Evolutionary conservation across 1,284 basidiomycete species (phyloP).

Genomic region (Ceratobasidium sp.): DNA sequence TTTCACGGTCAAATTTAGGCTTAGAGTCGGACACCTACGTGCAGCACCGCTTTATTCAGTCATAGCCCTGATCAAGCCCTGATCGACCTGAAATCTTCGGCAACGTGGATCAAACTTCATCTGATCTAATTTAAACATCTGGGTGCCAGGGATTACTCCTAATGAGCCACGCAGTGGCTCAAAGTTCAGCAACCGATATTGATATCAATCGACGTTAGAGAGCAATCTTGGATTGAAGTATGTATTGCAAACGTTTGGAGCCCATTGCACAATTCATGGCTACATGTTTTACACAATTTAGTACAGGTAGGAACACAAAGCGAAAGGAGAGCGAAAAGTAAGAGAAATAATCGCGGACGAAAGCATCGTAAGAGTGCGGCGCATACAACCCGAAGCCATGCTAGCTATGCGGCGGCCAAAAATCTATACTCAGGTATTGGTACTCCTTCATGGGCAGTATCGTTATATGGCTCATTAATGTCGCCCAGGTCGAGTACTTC

Average conservation of each 20-base stretch:
- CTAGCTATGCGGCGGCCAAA: too few relatives aligned
- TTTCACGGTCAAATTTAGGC: background rate
- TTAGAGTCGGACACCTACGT: background rate
- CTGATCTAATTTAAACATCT: too few relatives aligned
- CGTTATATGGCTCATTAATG: background rate
- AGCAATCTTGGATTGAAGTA: too few relatives aligned
- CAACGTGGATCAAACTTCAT: background rate
- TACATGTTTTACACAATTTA: background rate
- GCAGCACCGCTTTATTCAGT: background rate
- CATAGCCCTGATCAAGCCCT: background rate
- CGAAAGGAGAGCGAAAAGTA: background rate
- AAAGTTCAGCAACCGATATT: background rate
- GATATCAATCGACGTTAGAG: background rate
- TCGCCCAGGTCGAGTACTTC: constrained; percentile 4
- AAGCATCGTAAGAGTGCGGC: background rate
- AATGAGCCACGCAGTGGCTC: constrained; percentile 10
- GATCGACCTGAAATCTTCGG: too few relatives aligned
- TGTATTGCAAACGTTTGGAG: too few relatives aligned
- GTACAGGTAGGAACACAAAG: background rate
- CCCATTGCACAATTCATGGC: background rate
- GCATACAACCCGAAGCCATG: background rate
- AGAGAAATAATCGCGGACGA: too few relatives aligned
- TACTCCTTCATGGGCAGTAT: background rate
- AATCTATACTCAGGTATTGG: too few relatives aligned
- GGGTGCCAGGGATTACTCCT: background rate